A percentile compares a stretch with the other conserved stretches of the same genome.
phyloP scores from a whole-genome alignment of 1,284 basidiomycete genomes.

The Jaminaea rosea region DNA sequence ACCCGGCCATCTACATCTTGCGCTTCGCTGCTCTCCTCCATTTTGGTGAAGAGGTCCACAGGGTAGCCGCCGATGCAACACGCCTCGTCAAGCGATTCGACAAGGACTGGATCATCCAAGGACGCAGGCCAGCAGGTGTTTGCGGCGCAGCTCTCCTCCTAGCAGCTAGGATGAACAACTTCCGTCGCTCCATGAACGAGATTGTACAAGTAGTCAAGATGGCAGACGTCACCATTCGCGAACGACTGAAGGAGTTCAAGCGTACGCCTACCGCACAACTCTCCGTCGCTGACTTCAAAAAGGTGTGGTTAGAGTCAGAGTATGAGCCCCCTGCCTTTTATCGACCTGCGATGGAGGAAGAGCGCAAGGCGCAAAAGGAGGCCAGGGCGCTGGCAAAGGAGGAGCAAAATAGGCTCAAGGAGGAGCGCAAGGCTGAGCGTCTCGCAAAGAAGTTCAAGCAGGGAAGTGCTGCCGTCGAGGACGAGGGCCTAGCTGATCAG shows the following conservation, averaged over 20 bases:
- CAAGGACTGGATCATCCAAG: slow-evolving; percentile 93
- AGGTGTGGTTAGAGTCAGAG: slow-evolving; percentile 81
- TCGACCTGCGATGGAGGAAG: slow-evolving; percentile 58
- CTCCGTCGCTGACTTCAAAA: slow-evolving; percentile 83
- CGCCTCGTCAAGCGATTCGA: slow-evolving; percentile 90
- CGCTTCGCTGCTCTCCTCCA: slow-evolving; percentile 91
- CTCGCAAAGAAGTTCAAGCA: background rate
- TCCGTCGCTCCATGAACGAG: slow-evolving; percentile 81
- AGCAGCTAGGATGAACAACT: slow-evolving; percentile 97
- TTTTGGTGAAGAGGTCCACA: slow-evolving; percentile 86
- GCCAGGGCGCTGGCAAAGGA: slow-evolving; percentile 7
- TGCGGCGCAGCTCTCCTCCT: slow-evolving; percentile 91
- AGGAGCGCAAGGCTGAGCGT: background rate
- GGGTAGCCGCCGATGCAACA: slow-evolving; percentile 84
- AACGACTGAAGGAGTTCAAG: slow-evolving; percentile 91
- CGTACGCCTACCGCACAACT: slow-evolving; percentile 74
- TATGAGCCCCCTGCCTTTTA: slow-evolving; percentile 70
- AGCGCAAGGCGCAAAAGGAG: slow-evolving; percentile 36
- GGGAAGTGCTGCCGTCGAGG: slow-evolving; percentile 37
- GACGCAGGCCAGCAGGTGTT: slow-evolving; percentile 89
- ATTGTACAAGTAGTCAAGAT: slow-evolving; percentile 93
- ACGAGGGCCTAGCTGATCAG: slow-evolving; percentile 42
- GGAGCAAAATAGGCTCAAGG: background rate
- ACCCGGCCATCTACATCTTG: slow-evolving; percentile 93
- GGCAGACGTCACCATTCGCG: slow-evolving; percentile 83